Conservation (phyloP, 805 yeast genomes). For the Candida gorgasii region DNA sequence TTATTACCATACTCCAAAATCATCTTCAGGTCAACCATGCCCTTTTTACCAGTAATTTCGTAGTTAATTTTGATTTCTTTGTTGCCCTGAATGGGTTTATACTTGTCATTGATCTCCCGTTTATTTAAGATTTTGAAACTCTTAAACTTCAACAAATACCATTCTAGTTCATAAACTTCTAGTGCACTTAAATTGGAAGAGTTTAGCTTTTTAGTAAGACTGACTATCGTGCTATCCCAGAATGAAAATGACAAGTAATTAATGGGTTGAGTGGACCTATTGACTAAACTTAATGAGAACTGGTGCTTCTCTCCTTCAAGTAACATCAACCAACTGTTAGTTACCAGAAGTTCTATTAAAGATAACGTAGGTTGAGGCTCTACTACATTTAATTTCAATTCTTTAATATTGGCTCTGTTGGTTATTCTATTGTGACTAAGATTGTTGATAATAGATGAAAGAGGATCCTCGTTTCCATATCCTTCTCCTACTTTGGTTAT, state of each 20-base stretch:
- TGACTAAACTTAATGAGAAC: conserved; percentile 54
- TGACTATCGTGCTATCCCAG: conserved; percentile 72
- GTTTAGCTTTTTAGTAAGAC: conserved; percentile 55
- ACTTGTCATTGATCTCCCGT: conserved; percentile 33
- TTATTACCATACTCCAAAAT: conserved; percentile 61
- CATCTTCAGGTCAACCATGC: conserved; percentile 64
- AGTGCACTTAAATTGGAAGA: conserved; percentile 49
- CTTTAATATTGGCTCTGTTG: conserved; percentile 20
- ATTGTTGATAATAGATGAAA: conserved; percentile 20
- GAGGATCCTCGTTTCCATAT: conserved; percentile 4
- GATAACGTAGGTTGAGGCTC: conserved; percentile 63
- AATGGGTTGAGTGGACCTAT: conserved; percentile 57
- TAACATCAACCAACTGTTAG: conserved; percentile 70
- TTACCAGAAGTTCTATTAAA: conserved; percentile 50
- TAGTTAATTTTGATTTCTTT: conserved; percentile 50
- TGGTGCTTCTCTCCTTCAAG: conserved; percentile 70
- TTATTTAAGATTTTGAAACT: conserved; percentile 58
- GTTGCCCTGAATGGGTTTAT: conserved; percentile 40
- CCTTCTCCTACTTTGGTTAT: background rate
- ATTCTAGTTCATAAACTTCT: conserved; percentile 76
- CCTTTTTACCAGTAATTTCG: conserved; percentile 70
- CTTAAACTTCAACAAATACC: conserved; percentile 56
- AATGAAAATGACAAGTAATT: conserved; percentile 61
- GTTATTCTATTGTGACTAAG: conserved; percentile 25
- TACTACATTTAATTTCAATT: conserved; percentile 31